phyloP scores from a whole-genome alignment of 768 basidiomycete genomes.

The Collybiopsis confluens region DNA sequence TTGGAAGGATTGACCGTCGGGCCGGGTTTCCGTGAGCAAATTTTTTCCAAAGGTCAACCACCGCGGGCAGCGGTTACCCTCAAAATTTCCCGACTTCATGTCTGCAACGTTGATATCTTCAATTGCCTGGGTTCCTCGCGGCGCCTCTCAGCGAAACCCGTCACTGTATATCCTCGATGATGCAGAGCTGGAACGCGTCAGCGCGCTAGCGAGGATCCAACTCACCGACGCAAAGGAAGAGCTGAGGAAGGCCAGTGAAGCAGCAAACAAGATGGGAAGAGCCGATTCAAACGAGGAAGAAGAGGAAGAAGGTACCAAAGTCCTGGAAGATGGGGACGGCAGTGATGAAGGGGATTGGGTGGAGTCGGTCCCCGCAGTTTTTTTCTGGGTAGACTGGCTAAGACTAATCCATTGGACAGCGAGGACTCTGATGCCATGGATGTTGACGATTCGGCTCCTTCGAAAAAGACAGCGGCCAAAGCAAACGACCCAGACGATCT shows the following conservation, averaged over 20 bases:
- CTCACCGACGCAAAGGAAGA: constrained; percentile 88
- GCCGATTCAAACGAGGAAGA: constrained; percentile 64
- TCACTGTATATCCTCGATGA: constrained; percentile 88
- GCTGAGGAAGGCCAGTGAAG: constrained; percentile 76
- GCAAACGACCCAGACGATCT: constrained; percentile 56
- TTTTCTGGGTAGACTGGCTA: constrained; percentile 10
- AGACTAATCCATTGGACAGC: constrained; percentile 20
- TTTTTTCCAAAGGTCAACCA: too few relatives aligned
- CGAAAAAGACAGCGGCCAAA: constrained; percentile 16
- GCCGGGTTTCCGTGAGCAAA: too few relatives aligned
- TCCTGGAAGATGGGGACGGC: constrained; percentile 21
- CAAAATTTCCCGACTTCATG: too few relatives aligned
- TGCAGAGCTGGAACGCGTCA: constrained; percentile 84
- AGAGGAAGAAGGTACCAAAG: constrained; percentile 38
- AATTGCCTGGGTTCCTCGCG: constrained; percentile 78
- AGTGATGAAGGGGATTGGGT: constrained; percentile 1
- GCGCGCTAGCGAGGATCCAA: constrained; percentile 79
- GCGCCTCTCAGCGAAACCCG: constrained; percentile 71
- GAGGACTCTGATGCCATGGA: constrained; percentile 63
- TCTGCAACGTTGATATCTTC: constrained; percentile 60
- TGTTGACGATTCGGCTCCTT: constrained; percentile 35
- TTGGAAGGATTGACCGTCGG: too few relatives aligned
- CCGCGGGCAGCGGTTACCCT: too few relatives aligned
- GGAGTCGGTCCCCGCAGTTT: constrained; percentile 7
- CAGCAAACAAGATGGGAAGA: constrained; percentile 65